Evolutionary conservation across 73 alveolate species (phyloP), one percentile per base, ranked within the genome.

Genomic region (Symbiodinium natans): DNA sequence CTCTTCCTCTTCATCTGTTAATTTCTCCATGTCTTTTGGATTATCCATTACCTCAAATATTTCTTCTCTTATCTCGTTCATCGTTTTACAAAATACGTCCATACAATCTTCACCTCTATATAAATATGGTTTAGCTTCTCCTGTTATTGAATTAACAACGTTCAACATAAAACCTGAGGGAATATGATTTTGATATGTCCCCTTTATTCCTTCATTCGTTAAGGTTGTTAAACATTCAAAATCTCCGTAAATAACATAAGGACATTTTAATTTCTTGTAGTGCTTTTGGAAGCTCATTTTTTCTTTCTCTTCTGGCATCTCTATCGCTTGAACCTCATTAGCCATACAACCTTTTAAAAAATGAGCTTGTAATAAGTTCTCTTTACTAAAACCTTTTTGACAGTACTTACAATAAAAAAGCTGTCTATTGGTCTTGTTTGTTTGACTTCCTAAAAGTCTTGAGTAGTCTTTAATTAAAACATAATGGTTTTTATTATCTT

Each of bases 271-370:
- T 83, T 63, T 63, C 0, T 63, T 2, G 15, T 10, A 63, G 15
- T 56, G 84, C 9, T 87, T 46, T 34, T 59, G 41, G 21, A 63
- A 56, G 4, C 6, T 39, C 31, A 59, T 87, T 48, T 34, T 27
- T 85, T 83, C 10, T 54, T 75, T 2, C 42, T 86, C 59, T n/a
- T n/a, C n/a, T n/a, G n/a, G n/a, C n/a, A n/a, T n/a, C n/a, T n/a
- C n/a, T n/a, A 59, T 63, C 36, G 73, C 34, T 29, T 87, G 94
- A 6, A 82, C 85, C 56, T 87, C 85, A 87, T 54, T 82, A 34
- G 39, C 94, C 71, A 87, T 36, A 29, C 86, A 87, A 48, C 94
- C 94, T 0, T 63, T 63, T 39, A 56, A 54, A 23, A 5, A 59
- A 25, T 59, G 94, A 7, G 41, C 38, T 21, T 59, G 29, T 27